Evolutionary conservation across 2,329 filamentous ascomycete species (phyloP).

Genomic region (Colletotrichum horii): DNA sequence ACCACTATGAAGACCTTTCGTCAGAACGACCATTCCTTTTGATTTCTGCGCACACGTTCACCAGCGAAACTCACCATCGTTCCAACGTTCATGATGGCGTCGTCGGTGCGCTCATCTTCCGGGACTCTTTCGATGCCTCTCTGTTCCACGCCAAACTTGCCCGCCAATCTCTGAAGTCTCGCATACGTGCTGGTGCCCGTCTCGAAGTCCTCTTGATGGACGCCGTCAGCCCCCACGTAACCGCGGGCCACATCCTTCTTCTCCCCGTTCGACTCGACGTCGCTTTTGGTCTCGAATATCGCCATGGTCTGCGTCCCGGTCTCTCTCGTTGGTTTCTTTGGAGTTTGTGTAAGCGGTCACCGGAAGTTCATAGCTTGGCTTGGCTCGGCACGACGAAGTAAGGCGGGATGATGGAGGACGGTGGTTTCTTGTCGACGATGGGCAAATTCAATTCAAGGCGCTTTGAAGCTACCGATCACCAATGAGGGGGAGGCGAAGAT

Average conservation of each 20-base stretch:
- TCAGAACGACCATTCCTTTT: neutral
- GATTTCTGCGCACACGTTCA: neutral
- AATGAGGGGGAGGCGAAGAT: neutral
- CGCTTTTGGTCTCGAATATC: constrained; percentile 16
- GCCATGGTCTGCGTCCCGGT: neutral
- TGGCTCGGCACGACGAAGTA: neutral
- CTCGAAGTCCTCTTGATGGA: constrained; percentile 9
- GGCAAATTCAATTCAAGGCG: neutral
- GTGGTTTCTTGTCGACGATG: neutral
- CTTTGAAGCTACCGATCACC: constrained; percentile 2
- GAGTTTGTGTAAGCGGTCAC: neutral
- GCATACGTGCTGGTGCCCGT: constrained; percentile 26
- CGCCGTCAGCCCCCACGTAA: neutral
- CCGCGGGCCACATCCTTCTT: constrained; percentile 12
- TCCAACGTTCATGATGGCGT: constrained; percentile 68
- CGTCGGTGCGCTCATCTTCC: constrained; percentile 70
- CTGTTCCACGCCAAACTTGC: constrained; percentile 72
- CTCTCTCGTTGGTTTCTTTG: neutral
- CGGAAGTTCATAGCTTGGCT: constrained; percentile 2
- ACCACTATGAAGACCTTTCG: constrained; percentile 49
- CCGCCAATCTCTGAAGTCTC: constrained; percentile 64
- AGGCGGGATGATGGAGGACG: neutral
- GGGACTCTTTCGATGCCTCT: constrained; percentile 79
- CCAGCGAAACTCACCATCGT: constrained; percentile 68
- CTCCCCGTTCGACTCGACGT: constrained; percentile 12